phyloP scores from a whole-genome alignment of 176 grass and related monocot genomes.

The Oryza officinalis region DNA sequence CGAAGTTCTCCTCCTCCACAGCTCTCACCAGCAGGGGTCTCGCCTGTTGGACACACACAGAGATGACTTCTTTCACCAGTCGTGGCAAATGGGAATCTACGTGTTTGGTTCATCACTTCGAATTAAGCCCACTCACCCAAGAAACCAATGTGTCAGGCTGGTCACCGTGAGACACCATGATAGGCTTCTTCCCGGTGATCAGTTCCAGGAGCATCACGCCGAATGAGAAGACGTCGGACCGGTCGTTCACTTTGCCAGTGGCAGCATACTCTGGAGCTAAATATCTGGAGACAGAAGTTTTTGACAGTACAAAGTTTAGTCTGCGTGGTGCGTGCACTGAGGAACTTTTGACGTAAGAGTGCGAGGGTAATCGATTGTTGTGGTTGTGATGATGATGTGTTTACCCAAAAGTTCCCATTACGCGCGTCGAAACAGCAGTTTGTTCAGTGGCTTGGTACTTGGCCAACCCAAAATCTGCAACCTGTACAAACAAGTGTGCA shows the following conservation, averaged over 20 bases:
- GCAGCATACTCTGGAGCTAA: slow-evolving; percentile 77
- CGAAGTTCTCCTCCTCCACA: slow-evolving; percentile 53
- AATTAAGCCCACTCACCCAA: slow-evolving; percentile 54
- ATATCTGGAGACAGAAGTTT: slow-evolving; percentile 53
- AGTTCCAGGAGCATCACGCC: slow-evolving; percentile 88
- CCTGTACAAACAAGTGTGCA: slow-evolving; percentile 31
- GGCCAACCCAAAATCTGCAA: slow-evolving; percentile 86
- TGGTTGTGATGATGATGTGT: background rate
- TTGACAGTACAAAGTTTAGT: slow-evolving; percentile 18
- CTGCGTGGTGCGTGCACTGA: background rate
- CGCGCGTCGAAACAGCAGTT: slow-evolving; percentile 61
- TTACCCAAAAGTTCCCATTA: slow-evolving; percentile 88
- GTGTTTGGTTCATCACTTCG: background rate
- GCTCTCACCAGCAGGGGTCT: slow-evolving; percentile 59
- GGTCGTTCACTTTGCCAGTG: slow-evolving; percentile 72
- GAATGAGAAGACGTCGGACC: slow-evolving; percentile 88
- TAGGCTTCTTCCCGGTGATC: slow-evolving; percentile 71
- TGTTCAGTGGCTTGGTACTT: slow-evolving; percentile 56
- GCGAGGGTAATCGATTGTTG: background rate
- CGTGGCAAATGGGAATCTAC: background rate
- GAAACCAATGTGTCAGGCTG: slow-evolving; percentile 52
- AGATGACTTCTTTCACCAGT: background rate
- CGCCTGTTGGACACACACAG: slow-evolving; percentile 43
- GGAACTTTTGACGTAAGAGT: background rate
- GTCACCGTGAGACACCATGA: slow-evolving; percentile 32